Conservation (phyloP, 2,329 filamentous ascomycete species). For the Alternaria consortialis region DNA sequence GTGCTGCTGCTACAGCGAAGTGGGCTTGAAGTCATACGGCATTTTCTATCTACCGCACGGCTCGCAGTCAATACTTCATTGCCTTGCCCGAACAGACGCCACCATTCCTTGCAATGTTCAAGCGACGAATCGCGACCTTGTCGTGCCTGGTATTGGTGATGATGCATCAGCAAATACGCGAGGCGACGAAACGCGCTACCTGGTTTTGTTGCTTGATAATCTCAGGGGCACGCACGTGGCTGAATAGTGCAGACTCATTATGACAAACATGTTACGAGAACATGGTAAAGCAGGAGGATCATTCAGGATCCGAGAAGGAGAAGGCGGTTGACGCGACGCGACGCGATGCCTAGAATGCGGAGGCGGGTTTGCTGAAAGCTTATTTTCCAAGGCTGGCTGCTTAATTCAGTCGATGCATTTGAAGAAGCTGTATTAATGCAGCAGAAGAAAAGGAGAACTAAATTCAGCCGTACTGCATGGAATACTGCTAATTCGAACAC, state of each 20-base stretch:
- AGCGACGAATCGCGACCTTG: slow-evolving; percentile 6
- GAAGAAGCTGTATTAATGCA: neutral
- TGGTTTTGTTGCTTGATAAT: slow-evolving; percentile 4
- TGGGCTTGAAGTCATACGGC: neutral
- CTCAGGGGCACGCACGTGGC: slow-evolving; percentile 7
- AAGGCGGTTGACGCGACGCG: neutral
- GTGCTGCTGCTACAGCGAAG: neutral
- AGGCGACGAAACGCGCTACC: slow-evolving; percentile 6
- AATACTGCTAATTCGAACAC: neutral
- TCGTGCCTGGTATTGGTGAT: slow-evolving; percentile 5
- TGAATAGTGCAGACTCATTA: neutral
- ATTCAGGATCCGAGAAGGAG: neutral
- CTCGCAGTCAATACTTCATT: neutral
- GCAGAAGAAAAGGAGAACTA: neutral
- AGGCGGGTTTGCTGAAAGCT: neutral
- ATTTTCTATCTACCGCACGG: neutral
- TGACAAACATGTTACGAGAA: slow-evolving; percentile 2
- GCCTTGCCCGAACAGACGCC: neutral
- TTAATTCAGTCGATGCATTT: neutral
- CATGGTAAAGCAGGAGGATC: neutral
- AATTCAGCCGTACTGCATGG: neutral
- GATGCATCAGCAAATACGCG: slow-evolving; percentile 14
- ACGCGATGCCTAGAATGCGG: neutral
- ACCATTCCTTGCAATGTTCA: slow-evolving; percentile 1
- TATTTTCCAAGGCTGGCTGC: neutral